Evolutionary conservation across 2,329 filamentous ascomycete genomes (phyloP), one percentile per base, ranked within the genome.

Genomic region (Talaromyces sp.): DNA sequence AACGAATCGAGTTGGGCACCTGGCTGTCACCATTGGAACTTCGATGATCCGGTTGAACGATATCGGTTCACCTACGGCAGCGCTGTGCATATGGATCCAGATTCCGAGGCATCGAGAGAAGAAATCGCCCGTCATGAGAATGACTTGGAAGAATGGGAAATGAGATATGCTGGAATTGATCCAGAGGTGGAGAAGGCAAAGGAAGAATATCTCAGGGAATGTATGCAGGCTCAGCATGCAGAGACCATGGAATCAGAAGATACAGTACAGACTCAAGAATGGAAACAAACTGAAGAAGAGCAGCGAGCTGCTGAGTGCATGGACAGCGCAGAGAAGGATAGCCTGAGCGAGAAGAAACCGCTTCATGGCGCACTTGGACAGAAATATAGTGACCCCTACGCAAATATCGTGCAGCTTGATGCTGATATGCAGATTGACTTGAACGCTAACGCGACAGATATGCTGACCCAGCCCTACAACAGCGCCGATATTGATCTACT

Each of bases 11-110:
- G 14, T 13, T n/a, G 20, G 32, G 19, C 32, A 24, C 1, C 14
- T 24, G 20, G 4, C 8, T 8, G 13, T n/a, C 6, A 17, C 3
- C 2, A 19, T 19, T 39, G 45, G 24, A 43, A 45, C 19, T 37
- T 46, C 13, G 27, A 41, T 11, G 22, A 45, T 17, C n/a, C 44
- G 2, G 7, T 16, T 1, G 44, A 46, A 14, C 32, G 58, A 13
- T 69, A 71, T 42, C 64, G 63, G 61, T 69, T 62, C 53, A 70
- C 62, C 13, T 69, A 64, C 32, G 52, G 58, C 5, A 53, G 64
- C n/a, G 67, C 64, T 37, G 63, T 68, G 4, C 68, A 70, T 42
- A 67, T 70, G 66, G 53, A 65, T 39, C 65, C 67, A 1, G 11
- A 55, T 8, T 64, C 63, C 1, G 45, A 48, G 3, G 60, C 64